phyloP scores from a whole-genome alignment of 805 yeast species.

The Kuraishia borneana region DNA sequence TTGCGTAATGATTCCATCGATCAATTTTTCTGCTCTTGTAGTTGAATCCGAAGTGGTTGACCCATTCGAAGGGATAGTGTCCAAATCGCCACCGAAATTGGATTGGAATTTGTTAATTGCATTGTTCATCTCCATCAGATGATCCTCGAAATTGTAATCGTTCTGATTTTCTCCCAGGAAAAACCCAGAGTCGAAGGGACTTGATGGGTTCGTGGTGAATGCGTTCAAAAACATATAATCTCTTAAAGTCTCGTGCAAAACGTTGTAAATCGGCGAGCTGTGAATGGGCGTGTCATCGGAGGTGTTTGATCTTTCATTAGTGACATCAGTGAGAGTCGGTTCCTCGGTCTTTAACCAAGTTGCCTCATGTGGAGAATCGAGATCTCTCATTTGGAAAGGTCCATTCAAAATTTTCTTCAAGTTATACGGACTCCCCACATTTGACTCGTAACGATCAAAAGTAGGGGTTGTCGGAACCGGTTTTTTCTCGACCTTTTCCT shows the following conservation, averaged over 20 bases:
- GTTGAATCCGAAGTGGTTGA: too few relatives aligned
- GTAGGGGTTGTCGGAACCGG: constrained; percentile 16
- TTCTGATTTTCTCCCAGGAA: constrained; percentile 3
- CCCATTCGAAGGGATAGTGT: too few relatives aligned
- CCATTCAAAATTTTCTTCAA: too few relatives aligned
- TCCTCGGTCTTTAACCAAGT: too few relatives aligned
- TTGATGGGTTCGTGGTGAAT: constrained; percentile 9
- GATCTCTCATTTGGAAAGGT: too few relatives aligned
- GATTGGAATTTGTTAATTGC: background rate
- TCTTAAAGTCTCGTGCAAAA: constrained; percentile 22
- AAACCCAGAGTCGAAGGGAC: constrained; percentile 1
- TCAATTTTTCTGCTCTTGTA: constrained; percentile 14
- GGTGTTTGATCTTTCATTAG: background rate
- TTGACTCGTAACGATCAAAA: too few relatives aligned
- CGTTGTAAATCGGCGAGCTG: constrained; percentile 11
- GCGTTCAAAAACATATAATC: constrained; percentile 28
- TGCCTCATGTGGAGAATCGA: too few relatives aligned
- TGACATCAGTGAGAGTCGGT: background rate
- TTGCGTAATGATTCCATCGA: constrained; percentile 12
- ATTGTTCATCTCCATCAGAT: background rate
- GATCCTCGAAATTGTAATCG: too few relatives aligned
- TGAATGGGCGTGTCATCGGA: too few relatives aligned
- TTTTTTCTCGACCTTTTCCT: constrained; percentile 16
- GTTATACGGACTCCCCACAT: too few relatives aligned
- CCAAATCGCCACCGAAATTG: background rate